Evolutionary conservation across 2,329 filamentous ascomycete genomes (phyloP).

Genomic region (Pyricularia grisea): DNA sequence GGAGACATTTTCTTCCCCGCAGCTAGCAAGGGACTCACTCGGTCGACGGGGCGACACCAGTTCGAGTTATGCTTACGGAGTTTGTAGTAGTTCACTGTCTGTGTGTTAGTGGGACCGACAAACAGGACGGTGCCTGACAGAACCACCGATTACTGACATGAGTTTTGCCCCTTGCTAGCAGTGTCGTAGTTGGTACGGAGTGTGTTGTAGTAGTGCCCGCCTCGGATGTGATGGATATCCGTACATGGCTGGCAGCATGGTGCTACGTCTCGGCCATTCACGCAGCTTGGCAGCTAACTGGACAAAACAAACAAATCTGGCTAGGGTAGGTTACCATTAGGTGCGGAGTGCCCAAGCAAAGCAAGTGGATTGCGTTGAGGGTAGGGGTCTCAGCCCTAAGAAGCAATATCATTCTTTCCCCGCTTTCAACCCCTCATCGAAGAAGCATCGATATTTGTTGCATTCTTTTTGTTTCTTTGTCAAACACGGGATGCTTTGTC

Average conservation of each 20-base stretch:
- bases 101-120: not conserved
- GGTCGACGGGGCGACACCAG: not conserved
- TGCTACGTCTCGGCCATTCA: no score
- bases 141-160: not conserved
- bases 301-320: no score
- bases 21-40: not conserved
- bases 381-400: not conserved
- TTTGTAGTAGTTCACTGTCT: not conserved
- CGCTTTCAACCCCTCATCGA: not conserved
- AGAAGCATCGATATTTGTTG: not conserved
- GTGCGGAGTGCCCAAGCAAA: not conserved
- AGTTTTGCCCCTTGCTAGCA: not conserved
- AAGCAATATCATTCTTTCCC: not conserved
- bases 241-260: no score
- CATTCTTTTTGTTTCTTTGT: not conserved
- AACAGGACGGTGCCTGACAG: not conserved
- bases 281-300: no score
- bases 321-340: no score
- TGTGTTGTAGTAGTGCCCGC: no score
- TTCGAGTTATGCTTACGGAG: not conserved
- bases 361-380: not conserved
- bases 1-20: not conserved
- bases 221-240: no score
- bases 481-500: not conserved
- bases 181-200: no score